Conservation (phyloP, 805 yeast genomes). For the Sungouiozyma intestinalis region DNA sequence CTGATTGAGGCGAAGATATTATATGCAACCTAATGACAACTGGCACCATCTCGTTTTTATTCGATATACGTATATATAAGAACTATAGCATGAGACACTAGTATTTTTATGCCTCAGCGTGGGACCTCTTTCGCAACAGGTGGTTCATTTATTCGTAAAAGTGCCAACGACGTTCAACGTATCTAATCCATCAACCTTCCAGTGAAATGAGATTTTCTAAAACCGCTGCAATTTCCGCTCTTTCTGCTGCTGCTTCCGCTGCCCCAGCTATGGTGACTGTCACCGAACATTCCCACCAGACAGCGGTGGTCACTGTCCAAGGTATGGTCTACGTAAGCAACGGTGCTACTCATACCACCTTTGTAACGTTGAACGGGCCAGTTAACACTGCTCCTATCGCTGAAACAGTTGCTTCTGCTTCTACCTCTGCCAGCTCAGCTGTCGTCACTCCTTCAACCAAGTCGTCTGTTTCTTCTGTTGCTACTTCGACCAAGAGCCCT, state of each 20-base stretch:
- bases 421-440: conserved; percentile 2
- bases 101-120: no score
- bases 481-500: neutral
- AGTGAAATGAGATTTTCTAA: conserved; percentile 7
- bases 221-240: conserved; percentile 7
- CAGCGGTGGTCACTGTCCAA: conserved; percentile 19
- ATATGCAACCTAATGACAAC: no score
- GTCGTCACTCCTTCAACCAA: neutral
- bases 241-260: conserved; percentile 12
- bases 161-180: neutral
- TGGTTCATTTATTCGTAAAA: neutral
- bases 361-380: conserved; percentile 11
- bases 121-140: no score
- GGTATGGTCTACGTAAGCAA: conserved; percentile 22
- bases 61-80: no score
- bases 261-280: conserved; percentile 24
- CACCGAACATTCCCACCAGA: conserved; percentile 22
- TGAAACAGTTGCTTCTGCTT: conserved; percentile 4
- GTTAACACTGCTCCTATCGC: conserved; percentile 6
- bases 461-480: neutral
- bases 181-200: neutral
- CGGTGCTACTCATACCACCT: conserved; percentile 19
- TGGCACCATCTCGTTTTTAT: no score
- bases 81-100: no score
- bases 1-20: no score